Conservation (phyloP, 176 grass and related monocot species). For the Metroxylon sagu region DNA sequence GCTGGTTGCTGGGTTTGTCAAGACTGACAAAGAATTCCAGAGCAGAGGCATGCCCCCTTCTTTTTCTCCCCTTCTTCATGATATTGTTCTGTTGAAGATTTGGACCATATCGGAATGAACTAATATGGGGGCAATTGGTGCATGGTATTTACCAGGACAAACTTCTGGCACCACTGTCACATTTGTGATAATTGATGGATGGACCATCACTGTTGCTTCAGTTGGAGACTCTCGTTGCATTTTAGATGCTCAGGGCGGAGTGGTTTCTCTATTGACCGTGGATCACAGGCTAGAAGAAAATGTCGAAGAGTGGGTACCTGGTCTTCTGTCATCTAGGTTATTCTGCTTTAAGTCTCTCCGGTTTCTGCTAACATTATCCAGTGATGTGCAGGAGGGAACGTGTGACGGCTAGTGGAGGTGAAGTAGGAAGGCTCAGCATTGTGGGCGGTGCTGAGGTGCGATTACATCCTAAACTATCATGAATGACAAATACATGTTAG, state of each 20-base stretch:
- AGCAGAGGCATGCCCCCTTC: slow-evolving; percentile 46
- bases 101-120: background rate
- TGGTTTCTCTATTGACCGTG: slow-evolving; percentile 78
- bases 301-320: slow-evolving; percentile 72
- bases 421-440: slow-evolving; percentile 95
- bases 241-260: slow-evolving; percentile 70
- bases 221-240: slow-evolving; percentile 93
- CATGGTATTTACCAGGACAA: slow-evolving; percentile 44
- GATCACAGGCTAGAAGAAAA: slow-evolving; percentile 98
- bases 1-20: slow-evolving; percentile 81
- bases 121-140: slow-evolving; percentile 1
- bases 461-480: slow-evolving; percentile 12
- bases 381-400: slow-evolving; percentile 64
- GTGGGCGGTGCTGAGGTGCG: slow-evolving; percentile 84
- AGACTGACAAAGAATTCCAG: slow-evolving; percentile 90
- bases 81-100: background rate
- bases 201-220: slow-evolving; percentile 91
- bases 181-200: slow-evolving; percentile 92
- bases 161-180: slow-evolving; percentile 92
- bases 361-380: background rate
- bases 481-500: background rate
- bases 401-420: slow-evolving; percentile 91
- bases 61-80: background rate
- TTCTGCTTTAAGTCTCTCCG: background rate
- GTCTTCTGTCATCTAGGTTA: background rate